These are phyloP conservation scores for Trichoderma semiorbis DNA, from an alignment of 2,329 filamentous ascomycete genomes.

Conservation along the genomic window DNA sequence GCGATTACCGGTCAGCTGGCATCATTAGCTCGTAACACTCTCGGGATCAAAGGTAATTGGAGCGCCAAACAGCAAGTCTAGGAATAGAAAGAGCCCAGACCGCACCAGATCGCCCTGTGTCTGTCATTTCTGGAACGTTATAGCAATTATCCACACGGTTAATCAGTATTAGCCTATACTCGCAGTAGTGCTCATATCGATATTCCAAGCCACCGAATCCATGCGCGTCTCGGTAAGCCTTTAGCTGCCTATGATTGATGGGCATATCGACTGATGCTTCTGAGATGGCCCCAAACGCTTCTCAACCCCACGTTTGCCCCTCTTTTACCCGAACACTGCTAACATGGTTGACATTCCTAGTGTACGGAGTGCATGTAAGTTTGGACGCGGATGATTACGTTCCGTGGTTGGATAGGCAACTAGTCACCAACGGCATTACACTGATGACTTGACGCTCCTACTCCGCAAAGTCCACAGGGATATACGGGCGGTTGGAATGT, in stretches of 20 bases:
- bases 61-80: background rate
- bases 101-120: background rate
- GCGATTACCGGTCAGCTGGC: background rate
- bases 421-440: background rate
- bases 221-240: background rate
- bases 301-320: constrained; percentile 6
- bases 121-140: background rate
- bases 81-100: background rate
- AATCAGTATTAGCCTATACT: constrained; percentile 8
- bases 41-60: background rate
- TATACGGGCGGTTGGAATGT: background rate
- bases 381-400: background rate
- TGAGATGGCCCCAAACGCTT: background rate
- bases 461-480: background rate
- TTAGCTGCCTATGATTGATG: background rate
- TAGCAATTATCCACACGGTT: constrained; percentile 5
- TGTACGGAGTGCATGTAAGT: background rate
- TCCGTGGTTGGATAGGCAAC: background rate
- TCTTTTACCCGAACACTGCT: constrained; percentile 1
- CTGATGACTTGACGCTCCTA: background rate
- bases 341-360: background rate
- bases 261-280: background rate
- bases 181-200: background rate
- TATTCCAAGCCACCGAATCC: background rate
- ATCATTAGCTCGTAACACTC: background rate